Conservation (phyloP, 2,329 filamentous ascomycete genomes). For the Remersonia thermophila region DNA sequence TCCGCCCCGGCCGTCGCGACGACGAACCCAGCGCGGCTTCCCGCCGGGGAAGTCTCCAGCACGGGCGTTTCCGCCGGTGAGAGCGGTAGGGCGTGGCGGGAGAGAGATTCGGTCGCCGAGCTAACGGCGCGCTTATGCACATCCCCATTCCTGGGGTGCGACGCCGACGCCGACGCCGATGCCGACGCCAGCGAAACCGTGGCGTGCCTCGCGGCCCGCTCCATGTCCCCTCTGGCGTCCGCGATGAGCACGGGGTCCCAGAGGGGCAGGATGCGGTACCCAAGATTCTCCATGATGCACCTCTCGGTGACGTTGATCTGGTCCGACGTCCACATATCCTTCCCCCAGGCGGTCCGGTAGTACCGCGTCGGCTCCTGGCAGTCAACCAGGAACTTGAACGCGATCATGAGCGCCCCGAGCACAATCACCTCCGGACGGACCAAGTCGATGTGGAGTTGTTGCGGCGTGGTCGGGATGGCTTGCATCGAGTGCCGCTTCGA, state of each 20-base stretch:
- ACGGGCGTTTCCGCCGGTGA: constrained; percentile 30
- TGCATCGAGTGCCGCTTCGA: constrained; percentile 18
- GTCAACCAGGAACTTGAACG: constrained; percentile 55
- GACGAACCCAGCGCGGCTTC: no score
- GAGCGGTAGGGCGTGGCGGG: constrained; percentile 22
- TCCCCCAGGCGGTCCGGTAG: constrained; percentile 43
- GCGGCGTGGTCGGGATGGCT: constrained; percentile 3
- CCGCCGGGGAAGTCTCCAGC: constrained; percentile 19
- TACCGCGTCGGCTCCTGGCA: constrained; percentile 38
- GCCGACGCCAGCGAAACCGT: not conserved
- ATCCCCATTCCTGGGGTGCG: constrained; percentile 11
- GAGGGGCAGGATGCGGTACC: constrained; percentile 50
- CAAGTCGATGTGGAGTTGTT: constrained; percentile 44
- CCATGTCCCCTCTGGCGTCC: constrained; percentile 52
- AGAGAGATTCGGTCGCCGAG: constrained; percentile 24
- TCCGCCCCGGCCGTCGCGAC: no score
- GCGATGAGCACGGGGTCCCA: constrained; percentile 43
- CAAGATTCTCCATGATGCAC: constrained; percentile 51
- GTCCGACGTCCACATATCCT: constrained; percentile 42
- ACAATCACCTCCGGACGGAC: constrained; percentile 51
- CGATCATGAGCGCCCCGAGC: constrained; percentile 49
- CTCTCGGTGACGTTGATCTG: constrained; percentile 54
- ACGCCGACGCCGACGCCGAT: constrained; percentile 5
- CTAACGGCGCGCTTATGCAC: constrained; percentile 27
- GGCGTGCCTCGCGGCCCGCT: constrained; percentile 34